These are phyloP conservation scores for Leccinum pellstonianum DNA, from an alignment of 768 basidiomycete species.

Conservation along the genomic window DNA sequence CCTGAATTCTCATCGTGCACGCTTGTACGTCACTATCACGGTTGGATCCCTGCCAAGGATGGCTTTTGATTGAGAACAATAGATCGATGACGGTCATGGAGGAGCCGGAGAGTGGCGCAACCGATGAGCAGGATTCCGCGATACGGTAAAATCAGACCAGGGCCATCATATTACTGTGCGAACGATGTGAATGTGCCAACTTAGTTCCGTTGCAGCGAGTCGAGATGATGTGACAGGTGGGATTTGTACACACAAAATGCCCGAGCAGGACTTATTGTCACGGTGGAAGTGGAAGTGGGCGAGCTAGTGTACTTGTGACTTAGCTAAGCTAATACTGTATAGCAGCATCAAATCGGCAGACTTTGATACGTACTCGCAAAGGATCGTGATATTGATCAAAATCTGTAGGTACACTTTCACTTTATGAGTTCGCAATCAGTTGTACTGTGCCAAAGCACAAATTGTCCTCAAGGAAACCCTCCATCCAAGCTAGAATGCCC, in stretches of 20 bases:
- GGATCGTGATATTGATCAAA: neutral
- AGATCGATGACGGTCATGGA: neutral
- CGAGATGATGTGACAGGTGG: neutral
- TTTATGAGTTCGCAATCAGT: conserved; percentile 38
- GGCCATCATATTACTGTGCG: neutral
- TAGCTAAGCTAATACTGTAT: neutral
- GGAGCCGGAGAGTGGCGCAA: neutral
- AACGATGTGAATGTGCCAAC: neutral
- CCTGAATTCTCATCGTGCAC: neutral
- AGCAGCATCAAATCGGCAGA: neutral
- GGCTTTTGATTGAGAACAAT: neutral
- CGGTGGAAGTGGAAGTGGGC: neutral
- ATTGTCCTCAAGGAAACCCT: conserved; percentile 79
- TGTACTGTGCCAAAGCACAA: conserved; percentile 63
- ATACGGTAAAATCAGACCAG: neutral
- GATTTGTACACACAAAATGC: neutral
- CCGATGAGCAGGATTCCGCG: neutral
- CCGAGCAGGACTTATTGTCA: neutral
- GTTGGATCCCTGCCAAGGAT: neutral
- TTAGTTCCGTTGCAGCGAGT: neutral
- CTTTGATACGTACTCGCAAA: neutral
- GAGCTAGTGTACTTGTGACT: neutral
- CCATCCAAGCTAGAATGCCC: conserved; percentile 89
- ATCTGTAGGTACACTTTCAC: neutral
- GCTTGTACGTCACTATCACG: neutral